Percentiles rank a stretch among this genome's conserved stretches.
phyloP scores from a whole-genome alignment of 2,329 filamentous ascomycete genomes.

The Anthostomella pinea region DNA sequence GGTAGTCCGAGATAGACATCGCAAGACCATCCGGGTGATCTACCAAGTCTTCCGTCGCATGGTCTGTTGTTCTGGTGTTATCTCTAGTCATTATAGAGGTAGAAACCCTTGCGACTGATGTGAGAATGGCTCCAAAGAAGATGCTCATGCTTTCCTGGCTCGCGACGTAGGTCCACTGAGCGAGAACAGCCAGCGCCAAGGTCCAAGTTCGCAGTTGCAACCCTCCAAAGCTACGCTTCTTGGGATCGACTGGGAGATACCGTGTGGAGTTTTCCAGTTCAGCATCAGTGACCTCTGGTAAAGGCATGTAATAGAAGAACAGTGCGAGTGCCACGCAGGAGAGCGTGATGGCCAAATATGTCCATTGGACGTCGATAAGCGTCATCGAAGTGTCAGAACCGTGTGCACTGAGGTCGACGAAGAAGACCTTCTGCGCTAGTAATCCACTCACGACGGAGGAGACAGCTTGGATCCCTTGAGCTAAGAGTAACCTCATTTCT shows the following conservation, averaged over 20 bases:
- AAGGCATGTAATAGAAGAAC: constrained; percentile 66
- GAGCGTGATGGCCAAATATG: constrained; percentile 76
- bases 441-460: constrained; percentile 70
- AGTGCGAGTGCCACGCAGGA: constrained; percentile 69
- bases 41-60: no score
- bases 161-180: constrained; percentile 78
- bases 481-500: constrained; percentile 71
- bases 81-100: no score
- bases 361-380: constrained; percentile 77
- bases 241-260: constrained; percentile 48
- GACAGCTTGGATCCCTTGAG: constrained; percentile 74
- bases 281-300: constrained; percentile 58
- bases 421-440: constrained; percentile 72
- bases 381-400: constrained; percentile 37
- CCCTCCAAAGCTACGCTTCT: constrained; percentile 47
- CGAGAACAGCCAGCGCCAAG: constrained; percentile 68
- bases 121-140: constrained; percentile 55
- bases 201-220: constrained; percentile 53
- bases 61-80: no score
- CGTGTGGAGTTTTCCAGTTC: constrained; percentile 50
- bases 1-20: constrained; percentile 60
- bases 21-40: constrained; percentile 44
- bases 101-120: constrained; percentile 15
- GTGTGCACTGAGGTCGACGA: constrained; percentile 51
- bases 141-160: constrained; percentile 66